Base-by-base conservation (phyloP, 345 rosid genomes). In the Euphorbia pulcherrima region DNA sequence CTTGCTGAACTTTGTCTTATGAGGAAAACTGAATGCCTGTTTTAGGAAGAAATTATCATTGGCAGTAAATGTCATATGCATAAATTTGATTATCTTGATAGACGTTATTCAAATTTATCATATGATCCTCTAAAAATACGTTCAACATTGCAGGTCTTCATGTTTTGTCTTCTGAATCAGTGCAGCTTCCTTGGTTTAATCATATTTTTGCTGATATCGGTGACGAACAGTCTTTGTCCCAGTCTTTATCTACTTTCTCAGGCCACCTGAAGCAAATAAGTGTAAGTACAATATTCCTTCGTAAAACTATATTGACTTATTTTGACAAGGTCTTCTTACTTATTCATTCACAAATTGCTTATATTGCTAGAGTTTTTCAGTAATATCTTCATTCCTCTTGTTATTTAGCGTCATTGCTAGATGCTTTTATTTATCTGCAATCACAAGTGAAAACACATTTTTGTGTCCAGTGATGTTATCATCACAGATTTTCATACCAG, bases 211-310 rank as follows among this genome's bases (percentile, higher is more conserved):
- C 97, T 77, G 96, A 93, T 77, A 90, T 93, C 79, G 97, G 97
- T 18, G 97, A 90, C 75, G 98, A 93, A 65, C 96, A 93, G 70
- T 93, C 98, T 53, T 74, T 93, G 76, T 81, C 89, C 26, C 97
- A 90, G 77, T 93, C 96, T 68, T 74, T 93, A 69, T 93, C 98
- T 71, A 90, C 98, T 68, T 93, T 90, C 77, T 93, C 98, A 64
- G 92, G 96, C 70, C 98, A 89, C 74, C 77, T 90, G 83, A 90
- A 89, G 68, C 97, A 90, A 79, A 87, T 93, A 59, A 84, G 85
- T 77, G 98, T 93, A 75, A 82, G 96, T 62, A 72, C 69, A 74
- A 55, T 46, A 10, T 71, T 65, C 62, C 60, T 72, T 79, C 24
- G 24, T 35, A 9, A 62, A 68, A 46, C 35, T 66, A 18, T 66